Conservation (phyloP, 306 rosid species). For the Corylus americana region DNA sequence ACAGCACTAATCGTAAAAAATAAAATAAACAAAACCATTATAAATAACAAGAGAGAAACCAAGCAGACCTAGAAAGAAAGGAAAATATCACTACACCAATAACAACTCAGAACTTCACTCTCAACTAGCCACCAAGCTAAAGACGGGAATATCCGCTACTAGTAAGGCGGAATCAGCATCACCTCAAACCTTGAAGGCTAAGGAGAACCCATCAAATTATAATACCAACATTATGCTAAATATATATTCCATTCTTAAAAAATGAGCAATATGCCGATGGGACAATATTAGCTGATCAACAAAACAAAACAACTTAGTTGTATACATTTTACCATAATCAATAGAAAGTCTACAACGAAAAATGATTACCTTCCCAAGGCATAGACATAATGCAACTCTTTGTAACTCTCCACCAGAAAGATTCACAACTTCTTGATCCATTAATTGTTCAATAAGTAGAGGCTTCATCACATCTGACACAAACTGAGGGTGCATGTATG, state of each 20-base stretch:
- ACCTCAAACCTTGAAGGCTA: not conserved
- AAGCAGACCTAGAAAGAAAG: not conserved
- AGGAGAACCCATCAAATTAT: not conserved
- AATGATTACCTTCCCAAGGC: conserved; percentile 90
- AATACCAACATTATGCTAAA: not conserved
- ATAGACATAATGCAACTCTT: conserved; percentile 90
- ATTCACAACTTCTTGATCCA: conserved; percentile 97
- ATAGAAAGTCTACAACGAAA: conserved; percentile 13
- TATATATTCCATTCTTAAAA: not conserved
- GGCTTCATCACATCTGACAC: conserved; percentile 98
- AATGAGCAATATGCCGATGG: not conserved
- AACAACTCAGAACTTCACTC: conserved; percentile 3
- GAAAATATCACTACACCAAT: not conserved
- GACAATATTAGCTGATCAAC: not conserved
- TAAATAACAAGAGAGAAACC: not conserved
- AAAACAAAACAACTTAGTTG: not conserved
- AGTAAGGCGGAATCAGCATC: too few species aligned
- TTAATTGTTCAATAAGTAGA: conserved; percentile 91
- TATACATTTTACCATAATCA: not conserved
- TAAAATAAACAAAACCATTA: not conserved
- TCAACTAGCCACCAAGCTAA: not conserved
- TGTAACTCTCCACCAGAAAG: conserved; percentile 99
- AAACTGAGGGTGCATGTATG: conserved; percentile 91
- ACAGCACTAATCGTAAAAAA: not conserved
- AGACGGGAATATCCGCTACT: too few species aligned